These are phyloP conservation scores for Ganoderma lingzhi DNA, from an alignment of 1,284 basidiomycete species.

Conservation along the genomic window DNA sequence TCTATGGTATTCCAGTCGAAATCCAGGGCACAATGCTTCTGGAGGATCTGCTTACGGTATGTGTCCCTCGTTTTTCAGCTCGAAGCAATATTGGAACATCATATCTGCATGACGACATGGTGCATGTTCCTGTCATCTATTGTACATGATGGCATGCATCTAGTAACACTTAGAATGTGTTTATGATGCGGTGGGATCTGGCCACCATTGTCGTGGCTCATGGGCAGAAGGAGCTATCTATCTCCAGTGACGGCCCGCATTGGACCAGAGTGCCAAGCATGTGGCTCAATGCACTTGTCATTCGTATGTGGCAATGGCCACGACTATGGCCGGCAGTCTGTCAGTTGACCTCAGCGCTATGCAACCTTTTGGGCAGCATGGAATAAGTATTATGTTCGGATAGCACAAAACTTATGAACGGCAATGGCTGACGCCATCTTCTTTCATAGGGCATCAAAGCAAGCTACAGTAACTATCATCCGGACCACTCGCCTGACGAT, in stretches of 20 bases:
- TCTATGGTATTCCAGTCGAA: slow-evolving; percentile 80
- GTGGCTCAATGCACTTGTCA: background rate
- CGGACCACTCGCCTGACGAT: slow-evolving; percentile 83
- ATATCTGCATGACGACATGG: slow-evolving; percentile 2
- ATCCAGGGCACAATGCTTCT: slow-evolving; percentile 93
- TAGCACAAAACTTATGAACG: background rate
- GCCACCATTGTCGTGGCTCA: background rate
- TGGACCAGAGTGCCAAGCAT: background rate
- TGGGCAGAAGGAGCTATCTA: background rate
- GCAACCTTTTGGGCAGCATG: background rate
- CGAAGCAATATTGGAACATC: background rate
- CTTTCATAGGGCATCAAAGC: slow-evolving; percentile 88
- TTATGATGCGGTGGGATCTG: background rate
- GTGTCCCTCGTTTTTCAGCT: slow-evolving; percentile 37
- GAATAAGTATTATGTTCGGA: background rate
- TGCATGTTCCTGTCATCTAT: background rate
- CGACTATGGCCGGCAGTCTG: background rate
- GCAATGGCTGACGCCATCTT: background rate
- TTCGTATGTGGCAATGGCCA: background rate
- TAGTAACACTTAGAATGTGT: background rate
- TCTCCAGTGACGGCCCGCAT: background rate
- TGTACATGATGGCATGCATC: slow-evolving; percentile 2
- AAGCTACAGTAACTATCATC: slow-evolving; percentile 83
- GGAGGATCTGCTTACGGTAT: slow-evolving; percentile 91
- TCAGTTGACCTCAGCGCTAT: slow-evolving; percentile 16